Base-by-base conservation (phyloP, 345 rosid genomes). In the Moricandia arvensis region DNA sequence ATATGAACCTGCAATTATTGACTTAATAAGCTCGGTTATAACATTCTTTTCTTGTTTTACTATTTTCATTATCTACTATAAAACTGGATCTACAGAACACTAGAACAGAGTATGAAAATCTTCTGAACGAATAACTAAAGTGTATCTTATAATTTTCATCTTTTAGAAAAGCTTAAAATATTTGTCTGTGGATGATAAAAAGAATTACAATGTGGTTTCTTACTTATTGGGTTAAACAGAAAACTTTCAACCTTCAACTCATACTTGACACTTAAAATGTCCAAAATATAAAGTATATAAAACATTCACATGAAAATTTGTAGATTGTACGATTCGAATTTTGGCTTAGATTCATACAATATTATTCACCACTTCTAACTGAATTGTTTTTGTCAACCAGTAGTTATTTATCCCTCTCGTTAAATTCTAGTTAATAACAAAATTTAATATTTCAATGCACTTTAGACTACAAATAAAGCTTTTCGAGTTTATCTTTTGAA, bases 21-120 rank as follows among this genome's bases (percentile, higher is more conserved):
- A 37, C 61, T 75, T 35, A 8, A 41, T 61, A 41, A 59, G 34
- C 61, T 35, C 21, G n/a, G 35, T 51, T 43, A 55, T 73, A 58
- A 43, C 33, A 55, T 29, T 17, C 4, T 8, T 65, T 41, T 55
- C 31, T 27, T 53, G 55, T 21, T 38, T 35, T 11, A 3, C 43
- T 21, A 38, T 55, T 55, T 17, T 29, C 53, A n/a, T 24, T 6
- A 18, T 18, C 24, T 21, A 21, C 7, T 18, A 6, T 26, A 37
- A 17, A 53, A 15, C 24, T 49, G 8, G 6, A 15, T 62, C n/a
- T 21, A 10, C 21, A 5, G 7, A 54, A 12, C 5, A 53, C 4
- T 21, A 5, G 7, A 54, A 12, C 5, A 53, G 13, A 8, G 29
- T 54, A 21, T 4, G 57, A 21, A 21, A 21, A 21, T 21, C 24